phyloP scores from a whole-genome alignment of 371 early-diverging fungal genomes.

The Mortierella sp. region DNA sequence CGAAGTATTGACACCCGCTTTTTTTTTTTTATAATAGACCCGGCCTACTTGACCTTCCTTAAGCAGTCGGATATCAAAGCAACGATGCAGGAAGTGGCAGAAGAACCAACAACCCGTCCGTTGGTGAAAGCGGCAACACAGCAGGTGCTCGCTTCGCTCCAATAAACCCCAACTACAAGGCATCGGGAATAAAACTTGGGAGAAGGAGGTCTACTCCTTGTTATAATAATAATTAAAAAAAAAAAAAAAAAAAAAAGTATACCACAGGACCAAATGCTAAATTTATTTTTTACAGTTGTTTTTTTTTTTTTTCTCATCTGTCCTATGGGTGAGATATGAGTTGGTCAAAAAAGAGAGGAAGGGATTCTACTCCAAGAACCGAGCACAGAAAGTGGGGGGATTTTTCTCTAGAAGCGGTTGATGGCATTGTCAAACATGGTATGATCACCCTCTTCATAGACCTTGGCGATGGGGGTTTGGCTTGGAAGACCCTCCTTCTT shows the following conservation, averaged over 20 bases:
- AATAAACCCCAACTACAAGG: too few relatives aligned
- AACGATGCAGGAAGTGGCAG: slow-evolving; percentile 15
- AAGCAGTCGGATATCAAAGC: slow-evolving; percentile 40
- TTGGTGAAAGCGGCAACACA: slow-evolving; percentile 30
- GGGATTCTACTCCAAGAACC: too few relatives aligned
- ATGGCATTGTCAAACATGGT: slow-evolving; percentile 56
- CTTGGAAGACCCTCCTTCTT: slow-evolving; percentile 57
- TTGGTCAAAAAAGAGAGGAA: too few relatives aligned
- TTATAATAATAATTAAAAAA: too few relatives aligned
- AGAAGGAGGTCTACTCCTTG: too few relatives aligned
- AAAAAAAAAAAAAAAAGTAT: too few relatives aligned
- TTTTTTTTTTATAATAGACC: slow-evolving; percentile 10
- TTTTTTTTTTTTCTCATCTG: too few relatives aligned
- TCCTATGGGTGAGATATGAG: too few relatives aligned
- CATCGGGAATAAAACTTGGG: neutral
- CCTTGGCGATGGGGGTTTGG: slow-evolving; percentile 67
- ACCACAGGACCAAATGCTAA: too few relatives aligned
- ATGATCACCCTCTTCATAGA: slow-evolving; percentile 72
- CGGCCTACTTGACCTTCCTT: slow-evolving; percentile 37
- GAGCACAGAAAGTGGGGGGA: too few relatives aligned
- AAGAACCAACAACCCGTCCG: slow-evolving; percentile 14
- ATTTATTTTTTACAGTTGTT: too few relatives aligned
- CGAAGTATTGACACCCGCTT: neutral
- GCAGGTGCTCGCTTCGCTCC: slow-evolving; percentile 33
- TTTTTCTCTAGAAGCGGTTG: slow-evolving; percentile 10